A percentile compares a stretch with the other conserved stretches of the same genome.
phyloP scores from a whole-genome alignment of 805 yeast genomes.

The Danielia reshetovae region DNA sequence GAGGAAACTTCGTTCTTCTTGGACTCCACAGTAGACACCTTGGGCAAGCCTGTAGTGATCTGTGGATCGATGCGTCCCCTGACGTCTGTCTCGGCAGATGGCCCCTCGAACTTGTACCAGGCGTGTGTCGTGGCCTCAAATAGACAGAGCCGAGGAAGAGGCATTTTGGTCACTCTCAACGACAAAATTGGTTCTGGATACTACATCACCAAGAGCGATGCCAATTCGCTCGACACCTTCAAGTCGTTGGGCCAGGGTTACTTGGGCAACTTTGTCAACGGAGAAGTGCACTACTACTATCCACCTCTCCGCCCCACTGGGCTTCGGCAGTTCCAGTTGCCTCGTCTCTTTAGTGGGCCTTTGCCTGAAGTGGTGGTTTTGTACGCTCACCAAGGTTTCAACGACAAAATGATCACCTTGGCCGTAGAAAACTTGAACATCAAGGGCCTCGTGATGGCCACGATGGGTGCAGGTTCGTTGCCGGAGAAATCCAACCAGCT shows the following conservation, averaged over 20 bases:
- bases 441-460: constrained; percentile 60
- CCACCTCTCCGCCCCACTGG: constrained; percentile 61
- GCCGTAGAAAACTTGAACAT: constrained; percentile 43
- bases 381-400: constrained; percentile 60
- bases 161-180: constrained; percentile 60
- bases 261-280: constrained; percentile 65
- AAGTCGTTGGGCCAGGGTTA: constrained; percentile 67
- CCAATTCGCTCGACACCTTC: constrained; percentile 67
- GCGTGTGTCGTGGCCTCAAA: constrained; percentile 62
- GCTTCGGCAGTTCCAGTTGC: constrained; percentile 20
- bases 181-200: constrained; percentile 69
- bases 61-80: constrained; percentile 77
- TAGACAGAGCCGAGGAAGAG: constrained; percentile 49
- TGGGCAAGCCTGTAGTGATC: constrained; percentile 53
- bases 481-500: constrained; percentile 45
- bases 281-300: constrained; percentile 59
- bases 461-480: constrained; percentile 70
- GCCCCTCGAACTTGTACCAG: constrained; percentile 69
- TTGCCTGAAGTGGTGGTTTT: constrained; percentile 49
- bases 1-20: constrained; percentile 66
- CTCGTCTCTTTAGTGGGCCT: constrained; percentile 15
- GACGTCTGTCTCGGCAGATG: constrained; percentile 66
- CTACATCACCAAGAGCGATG: constrained; percentile 66
- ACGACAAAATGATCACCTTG: constrained; percentile 43
- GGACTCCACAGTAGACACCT: constrained; percentile 41